Evolutionary conservation across 257 asterid genomes (phyloP).

Genomic region (Coffea canephora): DNA sequence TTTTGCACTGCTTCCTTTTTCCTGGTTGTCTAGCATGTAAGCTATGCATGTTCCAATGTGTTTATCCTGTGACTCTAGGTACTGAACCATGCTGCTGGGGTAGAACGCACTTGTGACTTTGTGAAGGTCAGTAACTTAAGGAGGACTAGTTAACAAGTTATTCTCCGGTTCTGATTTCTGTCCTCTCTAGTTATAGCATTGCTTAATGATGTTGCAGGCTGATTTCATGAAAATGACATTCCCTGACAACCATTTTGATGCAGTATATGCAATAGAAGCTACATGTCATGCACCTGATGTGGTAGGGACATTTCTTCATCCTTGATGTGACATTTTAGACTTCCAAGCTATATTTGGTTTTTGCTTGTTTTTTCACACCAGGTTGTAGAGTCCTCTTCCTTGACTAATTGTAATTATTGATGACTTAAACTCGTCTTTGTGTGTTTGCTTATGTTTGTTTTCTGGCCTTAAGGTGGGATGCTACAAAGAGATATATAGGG

Average conservation of each 20-base stretch:
- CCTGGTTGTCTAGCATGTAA: neutral
- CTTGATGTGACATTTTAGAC: neutral
- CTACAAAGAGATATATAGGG: conserved; percentile 86
- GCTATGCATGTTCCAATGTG: neutral
- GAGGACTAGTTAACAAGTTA: neutral
- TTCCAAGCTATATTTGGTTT: neutral
- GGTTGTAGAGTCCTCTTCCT: neutral
- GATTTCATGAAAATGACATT: conserved; percentile 99
- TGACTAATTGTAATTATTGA: neutral
- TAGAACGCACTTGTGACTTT: conserved; percentile 74
- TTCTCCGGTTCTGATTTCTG: conserved; percentile 1
- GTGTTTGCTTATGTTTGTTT: neutral
- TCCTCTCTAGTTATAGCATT: conserved; percentile 16
- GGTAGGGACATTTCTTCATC: conserved; percentile 37
- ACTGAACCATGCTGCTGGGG: conserved; percentile 69
- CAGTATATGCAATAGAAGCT: conserved; percentile 97
- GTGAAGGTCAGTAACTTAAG: conserved; percentile 59
- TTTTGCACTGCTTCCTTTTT: neutral
- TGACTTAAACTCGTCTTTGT: neutral
- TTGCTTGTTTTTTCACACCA: neutral
- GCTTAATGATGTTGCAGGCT: conserved; percentile 50
- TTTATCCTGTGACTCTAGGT: conserved; percentile 31
- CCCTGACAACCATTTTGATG: conserved; percentile 82
- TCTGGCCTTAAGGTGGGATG: conserved; percentile 68
- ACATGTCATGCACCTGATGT: conserved; percentile 99